phyloP scores from a whole-genome alignment of 2,329 filamentous ascomycete species.

The Neurospora sp. region DNA sequence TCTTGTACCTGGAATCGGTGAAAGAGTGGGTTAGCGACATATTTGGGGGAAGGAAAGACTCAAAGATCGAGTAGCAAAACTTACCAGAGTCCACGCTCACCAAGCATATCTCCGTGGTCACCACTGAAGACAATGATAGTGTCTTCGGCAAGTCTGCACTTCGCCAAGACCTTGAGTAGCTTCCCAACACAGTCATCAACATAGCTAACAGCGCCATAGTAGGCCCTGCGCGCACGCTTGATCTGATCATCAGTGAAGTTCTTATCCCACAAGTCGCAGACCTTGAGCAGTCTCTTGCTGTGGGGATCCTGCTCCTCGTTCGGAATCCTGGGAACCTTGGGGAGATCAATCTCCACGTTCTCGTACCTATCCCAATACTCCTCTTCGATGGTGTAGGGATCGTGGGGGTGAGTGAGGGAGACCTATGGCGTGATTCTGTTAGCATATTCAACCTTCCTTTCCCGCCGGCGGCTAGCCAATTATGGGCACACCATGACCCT shows the following conservation, averaged over 20 bases:
- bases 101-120: constrained; percentile 93
- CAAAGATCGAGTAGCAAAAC: constrained; percentile 3
- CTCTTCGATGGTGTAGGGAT: constrained; percentile 87
- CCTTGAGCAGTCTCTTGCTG: constrained; percentile 76
- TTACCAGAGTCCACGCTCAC: constrained; percentile 78
- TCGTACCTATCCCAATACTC: constrained; percentile 93
- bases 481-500: background rate
- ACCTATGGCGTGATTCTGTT: constrained; percentile 34
- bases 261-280: constrained; percentile 77
- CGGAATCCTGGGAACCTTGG: constrained; percentile 59
- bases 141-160: constrained; percentile 70
- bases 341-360: constrained; percentile 75
- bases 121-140: constrained; percentile 89
- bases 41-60: background rate
- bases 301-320: constrained; percentile 79
- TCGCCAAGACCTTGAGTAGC: constrained; percentile 65
- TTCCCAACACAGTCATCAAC: constrained; percentile 88
- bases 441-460: constrained; percentile 1
- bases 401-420: constrained; percentile 88
- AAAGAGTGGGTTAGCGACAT: background rate
- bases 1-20: constrained; percentile 58
- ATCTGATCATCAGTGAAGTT: constrained; percentile 79
- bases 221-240: constrained; percentile 74
- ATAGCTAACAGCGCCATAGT: constrained; percentile 89
- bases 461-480: background rate